Conservation (phyloP, 2,329 filamentous ascomycete genomes). For the Cytospora mali region DNA sequence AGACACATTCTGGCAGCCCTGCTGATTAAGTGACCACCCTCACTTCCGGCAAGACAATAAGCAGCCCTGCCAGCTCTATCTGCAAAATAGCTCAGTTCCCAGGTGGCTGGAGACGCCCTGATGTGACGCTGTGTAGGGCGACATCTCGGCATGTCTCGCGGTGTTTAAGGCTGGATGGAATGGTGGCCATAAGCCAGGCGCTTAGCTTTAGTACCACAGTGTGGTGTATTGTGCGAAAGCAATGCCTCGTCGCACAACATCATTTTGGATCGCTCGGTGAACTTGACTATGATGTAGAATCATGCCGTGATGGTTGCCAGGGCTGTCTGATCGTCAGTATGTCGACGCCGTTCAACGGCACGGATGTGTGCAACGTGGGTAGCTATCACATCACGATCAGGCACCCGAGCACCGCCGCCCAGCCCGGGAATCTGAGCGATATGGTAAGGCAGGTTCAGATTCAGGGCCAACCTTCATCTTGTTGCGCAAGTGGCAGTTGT, state of each 20-base stretch:
- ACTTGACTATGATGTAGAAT: constrained; percentile 4
- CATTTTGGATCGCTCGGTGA: constrained; percentile 10
- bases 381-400: constrained; percentile 21
- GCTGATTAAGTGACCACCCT: constrained; percentile 20
- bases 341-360: not conserved
- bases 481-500: not conserved
- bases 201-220: constrained; percentile 4
- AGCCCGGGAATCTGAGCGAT: constrained; percentile 3
- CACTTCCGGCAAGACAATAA: not conserved
- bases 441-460: constrained; percentile 11
- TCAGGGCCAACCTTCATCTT: no score
- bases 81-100: constrained; percentile 8
- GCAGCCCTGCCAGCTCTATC: constrained; percentile 16
- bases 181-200: constrained; percentile 15
- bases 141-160: not conserved
- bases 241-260: constrained; percentile 20
- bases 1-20: constrained; percentile 14
- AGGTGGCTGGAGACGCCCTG: constrained; percentile 17
- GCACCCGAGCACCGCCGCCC: constrained; percentile 15
- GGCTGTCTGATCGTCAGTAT: not conserved
- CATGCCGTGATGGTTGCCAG: constrained; percentile 1
- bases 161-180: constrained; percentile 20
- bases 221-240: constrained; percentile 11
- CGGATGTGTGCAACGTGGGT: constrained; percentile 21
- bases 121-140: constrained; percentile 16